Conservation (phyloP, 176 grass and related monocot species). For the Triticum monococcum region DNA sequence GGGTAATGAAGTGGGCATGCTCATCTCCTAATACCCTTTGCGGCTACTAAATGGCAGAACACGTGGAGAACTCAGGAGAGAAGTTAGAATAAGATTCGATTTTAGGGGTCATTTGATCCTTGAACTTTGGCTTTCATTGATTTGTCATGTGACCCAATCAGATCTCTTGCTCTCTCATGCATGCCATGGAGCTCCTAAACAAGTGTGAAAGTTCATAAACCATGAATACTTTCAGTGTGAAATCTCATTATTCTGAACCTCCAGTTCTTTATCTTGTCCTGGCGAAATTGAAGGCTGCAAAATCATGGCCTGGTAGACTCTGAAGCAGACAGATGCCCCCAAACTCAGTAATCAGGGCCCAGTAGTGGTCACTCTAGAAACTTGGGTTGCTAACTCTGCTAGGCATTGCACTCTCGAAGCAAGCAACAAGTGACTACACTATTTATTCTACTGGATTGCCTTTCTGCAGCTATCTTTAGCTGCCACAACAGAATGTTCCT, state of each 20-base stretch:
- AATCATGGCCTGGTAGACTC: constrained; percentile 10
- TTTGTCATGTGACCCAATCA: neutral
- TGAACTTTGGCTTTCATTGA: constrained; percentile 50
- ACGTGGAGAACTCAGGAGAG: constrained; percentile 25
- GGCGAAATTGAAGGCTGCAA: neutral
- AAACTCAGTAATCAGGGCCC: constrained; percentile 36
- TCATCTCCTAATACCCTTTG: constrained; percentile 38
- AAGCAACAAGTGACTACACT: constrained; percentile 22
- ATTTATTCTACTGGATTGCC: constrained; percentile 6
- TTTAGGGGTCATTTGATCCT: constrained; percentile 36
- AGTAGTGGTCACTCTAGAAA: constrained; percentile 37
- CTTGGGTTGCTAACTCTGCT: constrained; percentile 41
- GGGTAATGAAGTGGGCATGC: constrained; percentile 8
- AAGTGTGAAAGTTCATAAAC: neutral
- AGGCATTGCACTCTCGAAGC: constrained; percentile 43
- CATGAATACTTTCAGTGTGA: neutral
- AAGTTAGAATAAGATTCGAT: constrained; percentile 7
- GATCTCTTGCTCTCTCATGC: constrained; percentile 23
- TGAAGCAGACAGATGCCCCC: constrained; percentile 39
- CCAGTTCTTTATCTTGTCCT: neutral
- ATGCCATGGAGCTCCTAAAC: neutral
- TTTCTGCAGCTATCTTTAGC: constrained; percentile 47
- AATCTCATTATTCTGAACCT: neutral
- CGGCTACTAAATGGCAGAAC: constrained; percentile 32
- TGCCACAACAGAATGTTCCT: constrained; percentile 4